A percentile compares a stretch with the other conserved stretches of the same genome.
Evolutionary conservation across 495 filamentous ascomycete species (phyloP).

Genomic region (Copromyces sp.): DNA sequence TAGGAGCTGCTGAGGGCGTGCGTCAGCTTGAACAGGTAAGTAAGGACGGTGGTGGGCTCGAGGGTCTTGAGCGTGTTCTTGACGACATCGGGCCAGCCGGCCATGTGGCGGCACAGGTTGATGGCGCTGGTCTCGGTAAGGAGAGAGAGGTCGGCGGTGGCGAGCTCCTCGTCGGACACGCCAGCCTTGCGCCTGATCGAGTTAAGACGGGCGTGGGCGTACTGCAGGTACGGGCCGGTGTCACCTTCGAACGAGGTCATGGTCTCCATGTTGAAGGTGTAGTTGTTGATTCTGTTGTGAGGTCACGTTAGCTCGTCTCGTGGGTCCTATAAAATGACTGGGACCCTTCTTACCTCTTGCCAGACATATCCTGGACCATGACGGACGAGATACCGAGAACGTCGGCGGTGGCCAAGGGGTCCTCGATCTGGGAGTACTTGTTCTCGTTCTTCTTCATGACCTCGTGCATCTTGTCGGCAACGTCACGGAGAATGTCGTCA

Average conservation of each 20-base stretch:
- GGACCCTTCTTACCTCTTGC: slow-evolving; percentile 40
- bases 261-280: slow-evolving; percentile 50
- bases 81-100: slow-evolving; percentile 55
- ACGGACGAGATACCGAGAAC: slow-evolving; percentile 52
- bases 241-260: slow-evolving; percentile 66
- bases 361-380: slow-evolving; percentile 58
- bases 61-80: slow-evolving; percentile 54
- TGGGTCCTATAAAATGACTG: background rate
- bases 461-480: slow-evolving; percentile 55
- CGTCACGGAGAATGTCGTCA: slow-evolving; percentile 52
- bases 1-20: slow-evolving; percentile 76
- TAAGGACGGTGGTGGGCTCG: slow-evolving; percentile 58
- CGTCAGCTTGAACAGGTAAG: slow-evolving; percentile 84
- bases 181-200: slow-evolving; percentile 47
- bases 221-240: slow-evolving; percentile 61
- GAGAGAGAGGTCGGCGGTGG: slow-evolving; percentile 44
- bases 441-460: slow-evolving; percentile 51
- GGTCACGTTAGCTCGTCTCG: background rate
- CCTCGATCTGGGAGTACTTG: slow-evolving; percentile 50
- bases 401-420: slow-evolving; percentile 45
- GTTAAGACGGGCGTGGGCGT: slow-evolving; percentile 55
- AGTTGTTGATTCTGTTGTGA: slow-evolving; percentile 46
- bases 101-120: slow-evolving; percentile 49
- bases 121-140: slow-evolving; percentile 50
- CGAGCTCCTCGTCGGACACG: slow-evolving; percentile 43